Base-by-base conservation (phyloP, 805 yeast genomes). In the Metschnikowia proteae region DNA sequence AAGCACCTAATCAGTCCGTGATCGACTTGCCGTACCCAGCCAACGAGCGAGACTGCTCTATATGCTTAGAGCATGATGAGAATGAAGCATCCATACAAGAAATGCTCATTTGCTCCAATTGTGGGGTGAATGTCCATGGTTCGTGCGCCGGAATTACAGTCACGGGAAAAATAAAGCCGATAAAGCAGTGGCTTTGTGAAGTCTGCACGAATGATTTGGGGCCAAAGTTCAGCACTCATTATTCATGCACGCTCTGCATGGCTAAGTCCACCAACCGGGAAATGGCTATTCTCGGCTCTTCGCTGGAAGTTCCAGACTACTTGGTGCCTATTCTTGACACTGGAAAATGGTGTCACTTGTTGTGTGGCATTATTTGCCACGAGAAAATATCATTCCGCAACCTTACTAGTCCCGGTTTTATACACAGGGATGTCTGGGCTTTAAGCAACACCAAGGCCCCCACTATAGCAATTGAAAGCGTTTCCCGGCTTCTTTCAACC, bases 291-390 rank as follows among this genome's bases (percentile, higher is more conserved):
- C 59, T 64, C 22, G 80, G 82, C 1, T 63, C 65, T 6, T 61
- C 65, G 2, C 44, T 55, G 36, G 74, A 75, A 1, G 65, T 65
- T 29, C 83, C 87, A 0, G 91, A 85, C 56, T 87, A 82, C 29
- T 62, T 88, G 56, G 86, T 86, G 58, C 74, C 88, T n/a, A 81
- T 94, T 0, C 55, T 60, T 3, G 78, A 74, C 47, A 54, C 70
- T 0, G 87, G 87, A 1, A 72, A 75, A 49, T 90, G 97, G 97
- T 81, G 83, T 31, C 97, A 90, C 68, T 67, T 84, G 3, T 52
- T 79, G 2, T 90, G 97, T 66, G 83, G 91, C 0, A 43, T 86
- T 0, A 82, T 83, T 60, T 68, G 70, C 28, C 65, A 77, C 4
- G 66, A 69, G n/a, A 61, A 76, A 4, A 65, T 58, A 11, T 46